These are phyloP conservation scores for Quercus bicolor DNA, from an alignment of 306 rosid species.

Conservation along the genomic window DNA sequence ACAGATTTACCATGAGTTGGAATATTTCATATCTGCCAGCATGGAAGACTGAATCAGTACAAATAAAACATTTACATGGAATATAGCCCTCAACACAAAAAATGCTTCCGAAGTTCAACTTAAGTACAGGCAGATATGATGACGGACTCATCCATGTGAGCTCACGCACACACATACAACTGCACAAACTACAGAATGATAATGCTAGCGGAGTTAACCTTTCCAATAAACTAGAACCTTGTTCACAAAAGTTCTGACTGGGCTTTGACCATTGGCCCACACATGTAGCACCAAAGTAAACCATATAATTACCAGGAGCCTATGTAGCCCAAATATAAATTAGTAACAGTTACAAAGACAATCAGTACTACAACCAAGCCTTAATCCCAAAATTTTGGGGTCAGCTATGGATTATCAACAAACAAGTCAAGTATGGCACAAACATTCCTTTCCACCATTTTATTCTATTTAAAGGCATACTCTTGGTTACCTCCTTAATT, in stretches of 20 bases:
- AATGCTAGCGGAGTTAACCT: background rate
- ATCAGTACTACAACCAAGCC: background rate
- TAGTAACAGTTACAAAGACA: background rate
- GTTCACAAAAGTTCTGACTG: background rate
- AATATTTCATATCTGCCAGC: slow-evolving; percentile 90
- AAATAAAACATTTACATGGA: slow-evolving; percentile 12
- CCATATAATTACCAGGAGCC: background rate
- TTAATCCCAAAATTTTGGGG: too few species aligned
- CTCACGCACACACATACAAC: background rate
- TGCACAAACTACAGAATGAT: background rate
- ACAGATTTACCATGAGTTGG: slow-evolving; percentile 92
- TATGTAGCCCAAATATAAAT: background rate
- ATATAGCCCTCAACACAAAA: background rate
- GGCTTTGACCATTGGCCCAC: background rate
- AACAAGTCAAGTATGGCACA: too few species aligned
- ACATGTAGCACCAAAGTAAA: background rate
- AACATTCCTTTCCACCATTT: too few species aligned
- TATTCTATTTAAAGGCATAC: too few species aligned
- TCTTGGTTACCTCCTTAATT: too few species aligned
- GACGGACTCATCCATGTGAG: background rate
- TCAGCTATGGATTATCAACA: too few species aligned
- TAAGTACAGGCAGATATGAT: background rate
- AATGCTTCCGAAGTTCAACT: slow-evolving; percentile 4
- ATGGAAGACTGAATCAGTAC: slow-evolving; percentile 25
- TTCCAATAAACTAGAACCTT: background rate